Evolutionary conservation across 2,329 filamentous ascomycete species (phyloP), one percentile per base, ranked within the genome.

Genomic region (Penicillium hordei): DNA sequence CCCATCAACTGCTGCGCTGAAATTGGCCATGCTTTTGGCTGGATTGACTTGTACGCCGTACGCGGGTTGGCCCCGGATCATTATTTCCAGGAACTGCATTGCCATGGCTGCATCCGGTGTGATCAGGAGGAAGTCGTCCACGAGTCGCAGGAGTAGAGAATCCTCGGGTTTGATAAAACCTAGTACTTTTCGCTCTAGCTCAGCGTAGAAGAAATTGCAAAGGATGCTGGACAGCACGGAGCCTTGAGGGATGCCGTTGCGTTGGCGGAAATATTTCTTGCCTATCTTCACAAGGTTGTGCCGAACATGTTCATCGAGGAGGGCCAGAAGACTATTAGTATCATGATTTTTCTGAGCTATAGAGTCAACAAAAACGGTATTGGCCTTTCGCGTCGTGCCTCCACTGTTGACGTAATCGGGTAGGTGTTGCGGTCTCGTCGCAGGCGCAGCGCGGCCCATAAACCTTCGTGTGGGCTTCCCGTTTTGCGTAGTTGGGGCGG

Each of bases 121-220:
- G 67, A 99, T 87, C 45, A 99, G 84, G 5, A 97, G 79, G 66
- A 97, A 99, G 68, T 99, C 94, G 66, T 99, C 94, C 42, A 96
- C 90, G 10, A 97, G 82, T 17, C 94, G 84, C 52, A 97, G 75
- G 8, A 99, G 79, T 3, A 97, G 75, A 48, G 84, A 88, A 34
- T 88, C 78, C n/a, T 73, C 69, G 0, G 76, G 68, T 17, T 79
- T 66, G 2, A 94, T 75, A 69, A 97, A 97, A 0, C 69, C 70
- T 2, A 97, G 79, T 15, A 88, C 78, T 27, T 86, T 81, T 7
- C 76, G 76, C 73, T 99, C 94, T 1, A 97, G 83, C 61, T 94
- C 87, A 6, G 90, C 93, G 70, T 99, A 99, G 74, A 97, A 97
- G 75, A 96, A 93, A 75, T 92, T 97, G 80, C 94, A 97, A 5